Base-by-base conservation (phyloP, 176 grass and related monocot species). In the Bothriochloa decipiens region DNA sequence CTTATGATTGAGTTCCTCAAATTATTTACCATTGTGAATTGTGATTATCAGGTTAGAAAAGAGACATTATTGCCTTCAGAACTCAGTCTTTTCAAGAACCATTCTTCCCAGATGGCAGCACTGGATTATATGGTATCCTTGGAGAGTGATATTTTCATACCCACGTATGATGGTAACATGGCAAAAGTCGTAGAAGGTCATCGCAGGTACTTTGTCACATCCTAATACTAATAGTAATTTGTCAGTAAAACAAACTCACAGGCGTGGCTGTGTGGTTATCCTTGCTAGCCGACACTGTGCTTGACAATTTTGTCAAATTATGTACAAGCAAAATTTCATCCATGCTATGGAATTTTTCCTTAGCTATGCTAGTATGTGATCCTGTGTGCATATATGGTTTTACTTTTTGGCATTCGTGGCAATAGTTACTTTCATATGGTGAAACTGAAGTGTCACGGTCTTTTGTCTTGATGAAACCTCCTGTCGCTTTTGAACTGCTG, bases 21-120 rank as follows among this genome's bases (percentile, higher is more conserved):
- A 36, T 36, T 8, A 10, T 71, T 64, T 75, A 4, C 35, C 58
- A 40, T 17, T 50, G 47, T 13, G 43, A 45, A 45, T 52, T 76
- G 83, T 78, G 39, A 55, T 88, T 39, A 53, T 75, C 85, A 97
- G 95, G 88, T 97, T 61, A 97, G 91, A 66, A 97, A 97, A 45
- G 95, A 97, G 89, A 94, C 91, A 32, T 25, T 94, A 61, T 82
- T 97, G 73, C 90, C 87, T 74, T 77, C 88, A 29, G 92, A 92
- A 23, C 52, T 97, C 46, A 80, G 90, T 63, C 90, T 87, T 70
- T 97, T 97, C 71, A 88, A 93, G 79, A 97, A 95, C 65, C 95
- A 97, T 89, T 97, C 95, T 74, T 97, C 95, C 65, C 95, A 97
- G 79, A 97, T 97, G 95, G 95, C 95, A 65, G 95, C 95, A 73